phyloP scores from a whole-genome alignment of 2,329 filamentous ascomycete genomes.

The Plectosphaerella plurivora region DNA sequence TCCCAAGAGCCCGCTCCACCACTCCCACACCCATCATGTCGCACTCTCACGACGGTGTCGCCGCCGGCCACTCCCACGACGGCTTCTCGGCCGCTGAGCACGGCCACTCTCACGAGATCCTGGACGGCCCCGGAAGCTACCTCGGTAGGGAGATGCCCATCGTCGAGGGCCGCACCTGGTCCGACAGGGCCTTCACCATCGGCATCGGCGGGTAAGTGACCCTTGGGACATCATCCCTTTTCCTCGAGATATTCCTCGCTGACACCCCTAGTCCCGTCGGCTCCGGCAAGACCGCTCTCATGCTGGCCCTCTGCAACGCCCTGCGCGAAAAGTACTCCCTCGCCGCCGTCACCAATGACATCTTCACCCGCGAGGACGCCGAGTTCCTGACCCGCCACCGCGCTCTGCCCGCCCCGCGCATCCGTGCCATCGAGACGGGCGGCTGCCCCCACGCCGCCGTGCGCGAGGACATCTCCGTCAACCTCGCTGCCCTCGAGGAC shows the following conservation, averaged over 20 bases:
- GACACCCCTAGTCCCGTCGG: slow-evolving; percentile 71
- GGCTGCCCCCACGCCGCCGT: slow-evolving; percentile 96
- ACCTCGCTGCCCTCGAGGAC: slow-evolving; percentile 87
- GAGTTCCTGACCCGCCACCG: slow-evolving; percentile 89
- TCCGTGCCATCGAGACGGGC: slow-evolving; percentile 94
- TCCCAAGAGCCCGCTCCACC: too few species aligned
- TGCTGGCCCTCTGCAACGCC: slow-evolving; percentile 86
- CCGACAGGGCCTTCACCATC: slow-evolving; percentile 85
- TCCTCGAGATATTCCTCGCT: too few species aligned
- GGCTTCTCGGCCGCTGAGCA: slow-evolving; percentile 63
- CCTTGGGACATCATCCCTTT: background rate
- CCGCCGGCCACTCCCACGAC: slow-evolving; percentile 35
- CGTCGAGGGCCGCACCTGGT: slow-evolving; percentile 81
- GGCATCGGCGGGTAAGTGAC: slow-evolving; percentile 87
- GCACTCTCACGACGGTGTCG: slow-evolving; percentile 48
- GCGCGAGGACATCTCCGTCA: slow-evolving; percentile 91
- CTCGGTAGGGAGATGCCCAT: slow-evolving; percentile 90
- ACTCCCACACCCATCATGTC: too few species aligned
- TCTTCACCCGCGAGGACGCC: slow-evolving; percentile 97
- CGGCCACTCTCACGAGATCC: slow-evolving; percentile 93
- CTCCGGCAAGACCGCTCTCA: slow-evolving; percentile 94
- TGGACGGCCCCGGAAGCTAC: slow-evolving; percentile 89
- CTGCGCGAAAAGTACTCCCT: slow-evolving; percentile 80
- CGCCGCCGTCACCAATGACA: slow-evolving; percentile 96
- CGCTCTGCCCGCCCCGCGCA: slow-evolving; percentile 77